phyloP scores from a whole-genome alignment of 176 grass and related monocot species.

The Secale cereale region DNA sequence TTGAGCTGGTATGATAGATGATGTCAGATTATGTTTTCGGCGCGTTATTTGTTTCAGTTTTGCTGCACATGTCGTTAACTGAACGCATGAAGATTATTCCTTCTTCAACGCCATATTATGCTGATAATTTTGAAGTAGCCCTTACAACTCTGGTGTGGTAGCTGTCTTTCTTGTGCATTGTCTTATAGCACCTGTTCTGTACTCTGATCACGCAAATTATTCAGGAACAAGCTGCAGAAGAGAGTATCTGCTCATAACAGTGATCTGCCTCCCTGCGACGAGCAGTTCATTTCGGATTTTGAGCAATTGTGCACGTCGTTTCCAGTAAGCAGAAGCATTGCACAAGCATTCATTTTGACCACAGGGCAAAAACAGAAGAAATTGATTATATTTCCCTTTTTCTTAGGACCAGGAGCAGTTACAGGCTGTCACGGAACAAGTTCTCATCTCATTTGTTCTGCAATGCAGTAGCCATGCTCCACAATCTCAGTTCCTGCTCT shows the following conservation, averaged over 20 bases:
- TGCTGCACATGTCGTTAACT: background rate
- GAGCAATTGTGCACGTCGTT: conserved; percentile 57
- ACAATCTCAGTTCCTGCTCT: conserved; percentile 92
- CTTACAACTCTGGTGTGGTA: background rate
- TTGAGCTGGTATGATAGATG: background rate
- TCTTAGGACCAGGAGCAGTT: conserved; percentile 89
- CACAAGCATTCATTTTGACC: conserved; percentile 9
- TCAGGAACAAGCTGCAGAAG: conserved; percentile 96
- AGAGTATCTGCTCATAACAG: conserved; percentile 69
- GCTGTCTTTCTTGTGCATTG: background rate
- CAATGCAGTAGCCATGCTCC: conserved; percentile 80
- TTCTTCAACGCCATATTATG: background rate
- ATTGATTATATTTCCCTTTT: conserved; percentile 26
- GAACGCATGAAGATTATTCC: background rate
- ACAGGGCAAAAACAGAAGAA: background rate
- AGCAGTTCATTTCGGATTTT: conserved; percentile 95
- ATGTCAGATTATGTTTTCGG: background rate
- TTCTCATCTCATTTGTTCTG: conserved; percentile 80
- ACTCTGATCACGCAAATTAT: conserved; percentile 15
- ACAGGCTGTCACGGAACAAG: conserved; percentile 73
- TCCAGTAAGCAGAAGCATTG: conserved; percentile 51
- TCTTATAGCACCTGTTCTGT: conserved; percentile 1
- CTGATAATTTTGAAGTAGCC: background rate
- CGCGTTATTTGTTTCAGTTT: conserved; percentile 10
- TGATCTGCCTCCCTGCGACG: conserved; percentile 72